Percentiles rank a stretch among this genome's conserved stretches.
Evolutionary conservation across 345 rosid species (phyloP).

Genomic region (Sonneratia caseolaris): DNA sequence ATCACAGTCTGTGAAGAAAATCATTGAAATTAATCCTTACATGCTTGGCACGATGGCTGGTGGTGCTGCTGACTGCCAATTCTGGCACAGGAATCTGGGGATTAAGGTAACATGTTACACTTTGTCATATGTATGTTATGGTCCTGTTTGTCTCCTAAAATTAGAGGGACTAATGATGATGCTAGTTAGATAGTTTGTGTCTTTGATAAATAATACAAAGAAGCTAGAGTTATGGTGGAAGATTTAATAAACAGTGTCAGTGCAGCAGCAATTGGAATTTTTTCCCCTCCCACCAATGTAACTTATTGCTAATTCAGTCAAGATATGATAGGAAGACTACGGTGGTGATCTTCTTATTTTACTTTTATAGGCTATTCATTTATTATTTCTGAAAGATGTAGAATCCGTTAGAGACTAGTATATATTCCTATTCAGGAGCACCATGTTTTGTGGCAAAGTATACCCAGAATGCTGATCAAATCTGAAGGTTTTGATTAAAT

Average conservation of each 20-base stretch:
- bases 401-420: no score
- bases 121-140: background rate
- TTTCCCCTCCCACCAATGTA: background rate
- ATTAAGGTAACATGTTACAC: constrained; percentile 52
- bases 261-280: background rate
- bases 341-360: background rate
- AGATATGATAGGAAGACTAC: background rate
- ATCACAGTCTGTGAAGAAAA: constrained; percentile 84
- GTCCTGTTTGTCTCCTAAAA: no score
- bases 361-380: no score
- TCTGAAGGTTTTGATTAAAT: no score
- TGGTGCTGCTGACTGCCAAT: constrained; percentile 96
- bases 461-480: background rate
- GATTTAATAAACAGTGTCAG: background rate
- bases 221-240: background rate
- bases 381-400: no score
- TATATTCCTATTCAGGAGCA: no score
- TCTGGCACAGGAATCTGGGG: constrained; percentile 93
- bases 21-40: constrained; percentile 88
- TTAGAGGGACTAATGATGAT: background rate
- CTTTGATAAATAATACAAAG: background rate
- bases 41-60: constrained; percentile 99
- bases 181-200: background rate
- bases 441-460: background rate
- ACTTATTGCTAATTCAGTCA: background rate